Base-by-base conservation (phyloP, 352 stramenopile species). In the Globisporangium megalacanthum region DNA sequence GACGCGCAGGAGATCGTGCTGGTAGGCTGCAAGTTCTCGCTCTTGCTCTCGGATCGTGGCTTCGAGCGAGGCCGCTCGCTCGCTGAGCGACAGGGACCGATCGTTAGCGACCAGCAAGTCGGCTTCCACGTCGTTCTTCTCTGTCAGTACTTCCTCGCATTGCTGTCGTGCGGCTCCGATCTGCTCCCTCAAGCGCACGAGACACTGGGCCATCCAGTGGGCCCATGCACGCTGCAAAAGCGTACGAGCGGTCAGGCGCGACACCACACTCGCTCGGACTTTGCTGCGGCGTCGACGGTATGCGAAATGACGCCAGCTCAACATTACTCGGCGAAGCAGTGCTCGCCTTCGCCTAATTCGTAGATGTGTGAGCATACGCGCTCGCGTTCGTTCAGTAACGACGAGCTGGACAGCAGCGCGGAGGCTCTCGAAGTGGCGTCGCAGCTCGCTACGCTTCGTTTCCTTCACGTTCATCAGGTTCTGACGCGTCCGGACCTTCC, bases 371-470 rank as follows among this genome's bases (percentile, higher is more conserved):
- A 78, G 35, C 55, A 78, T 64, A 19, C 59, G 60, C 33, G n/a
- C 41, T 25, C 62, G 63, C 6, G 49, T 61, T 36, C 60, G 69
- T 60, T 78, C 68, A 1, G 60, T 42, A 59, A 60, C 48, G 1
- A 54, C 48, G 17, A 71, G 37, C 0, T 53, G 59, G 29, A 89
- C 65, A 10, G 70, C 77, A 13, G 48, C 19, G 11, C 60, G 56
- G 33, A 94, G 75, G 7, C 70, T 63, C n/a, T 79, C 49, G 52
- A 90, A 89, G 47, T 89, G 73, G 0, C 56, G 66, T 6, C 69
- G 60, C 11, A 90, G 49, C 22, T 73, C 65, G 0, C 62, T 49
- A 11, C 69, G 68, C 53, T 93, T 93, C 15, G 70, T 72, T 10
- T 66, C 33, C 20, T 72, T 88, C 2, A 73, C 61, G 41, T 29